Conservation (phyloP, 2,329 filamentous ascomycete species). For the Fusarium nisikadoi region DNA sequence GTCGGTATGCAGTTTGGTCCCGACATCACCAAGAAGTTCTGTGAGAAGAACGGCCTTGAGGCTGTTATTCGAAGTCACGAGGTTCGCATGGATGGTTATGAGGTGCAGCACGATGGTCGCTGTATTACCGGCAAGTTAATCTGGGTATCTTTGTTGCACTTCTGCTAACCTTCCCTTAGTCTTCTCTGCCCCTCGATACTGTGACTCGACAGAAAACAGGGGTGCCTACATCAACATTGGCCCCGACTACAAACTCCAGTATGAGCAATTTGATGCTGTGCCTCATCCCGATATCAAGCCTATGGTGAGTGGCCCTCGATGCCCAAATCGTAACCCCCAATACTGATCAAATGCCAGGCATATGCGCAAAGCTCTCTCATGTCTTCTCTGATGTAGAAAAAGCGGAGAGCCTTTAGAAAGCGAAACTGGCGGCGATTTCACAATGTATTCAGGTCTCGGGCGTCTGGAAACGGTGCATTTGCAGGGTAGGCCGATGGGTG, state of each 20-base stretch:
- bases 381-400: conserved; percentile 74
- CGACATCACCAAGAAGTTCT: conserved; percentile 95
- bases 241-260: conserved; percentile 89
- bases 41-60: conserved; percentile 92
- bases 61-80: conserved; percentile 98
- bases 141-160: not conserved
- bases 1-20: conserved; percentile 97
- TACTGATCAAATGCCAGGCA: conserved; percentile 62
- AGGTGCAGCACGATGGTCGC: conserved; percentile 93
- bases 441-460: conserved; percentile 37
- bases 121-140: conserved; percentile 83
- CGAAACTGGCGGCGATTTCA: conserved; percentile 28
- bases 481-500: conserved; percentile 37
- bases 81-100: conserved; percentile 99
- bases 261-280: conserved; percentile 94
- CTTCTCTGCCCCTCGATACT: conserved; percentile 97
- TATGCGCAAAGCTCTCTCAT: conserved; percentile 87
- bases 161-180: conserved; percentile 61
- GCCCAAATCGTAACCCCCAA: not conserved
- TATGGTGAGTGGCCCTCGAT: conserved; percentile 69
- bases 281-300: conserved; percentile 95
- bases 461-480: conserved; percentile 45
- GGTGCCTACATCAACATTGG: conserved; percentile 98
- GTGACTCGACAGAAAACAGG: conserved; percentile 97
- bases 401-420: conserved; percentile 17